phyloP scores from a whole-genome alignment of 2,329 filamentous ascomycete genomes.

The Talaromyces sp. region DNA sequence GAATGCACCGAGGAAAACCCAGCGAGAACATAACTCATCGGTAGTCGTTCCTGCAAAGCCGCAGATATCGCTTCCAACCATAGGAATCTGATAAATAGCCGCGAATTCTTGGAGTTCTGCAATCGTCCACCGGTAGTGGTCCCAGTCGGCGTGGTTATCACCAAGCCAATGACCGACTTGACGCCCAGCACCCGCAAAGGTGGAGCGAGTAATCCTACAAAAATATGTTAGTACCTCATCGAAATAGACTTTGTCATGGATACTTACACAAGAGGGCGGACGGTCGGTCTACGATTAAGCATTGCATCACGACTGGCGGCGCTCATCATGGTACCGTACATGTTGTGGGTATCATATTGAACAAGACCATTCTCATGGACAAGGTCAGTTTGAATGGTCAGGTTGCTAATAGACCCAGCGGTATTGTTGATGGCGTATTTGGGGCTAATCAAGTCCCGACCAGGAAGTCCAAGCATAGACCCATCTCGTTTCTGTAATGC shows the following conservation, averaged over 20 bases:
- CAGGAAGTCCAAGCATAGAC: slow-evolving; percentile 55
- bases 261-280: slow-evolving; percentile 56
- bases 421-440: slow-evolving; percentile 62
- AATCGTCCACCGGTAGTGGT: slow-evolving; percentile 56
- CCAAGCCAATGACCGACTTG: slow-evolving; percentile 58
- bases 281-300: slow-evolving; percentile 56
- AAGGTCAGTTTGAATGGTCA: slow-evolving; percentile 62
- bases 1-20: slow-evolving; percentile 69
- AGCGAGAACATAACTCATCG: slow-evolving; percentile 67
- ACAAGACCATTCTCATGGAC: slow-evolving; percentile 59
- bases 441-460: slow-evolving; percentile 59
- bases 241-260: not conserved
- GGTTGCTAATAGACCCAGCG: slow-evolving; percentile 48
- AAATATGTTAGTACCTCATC: not conserved
- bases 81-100: slow-evolving; percentile 62
- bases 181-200: slow-evolving; percentile 65
- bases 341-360: slow-evolving; percentile 72
- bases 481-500: slow-evolving; percentile 16
- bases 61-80: slow-evolving; percentile 69
- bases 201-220: slow-evolving; percentile 64
- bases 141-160: slow-evolving; percentile 57
- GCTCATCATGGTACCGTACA: slow-evolving; percentile 75
- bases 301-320: slow-evolving; percentile 60
- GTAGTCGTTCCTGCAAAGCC: slow-evolving; percentile 66
- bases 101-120: slow-evolving; percentile 57